Conservation (phyloP, 257 asterid genomes). For the Lithospermum erythrorhizon region DNA sequence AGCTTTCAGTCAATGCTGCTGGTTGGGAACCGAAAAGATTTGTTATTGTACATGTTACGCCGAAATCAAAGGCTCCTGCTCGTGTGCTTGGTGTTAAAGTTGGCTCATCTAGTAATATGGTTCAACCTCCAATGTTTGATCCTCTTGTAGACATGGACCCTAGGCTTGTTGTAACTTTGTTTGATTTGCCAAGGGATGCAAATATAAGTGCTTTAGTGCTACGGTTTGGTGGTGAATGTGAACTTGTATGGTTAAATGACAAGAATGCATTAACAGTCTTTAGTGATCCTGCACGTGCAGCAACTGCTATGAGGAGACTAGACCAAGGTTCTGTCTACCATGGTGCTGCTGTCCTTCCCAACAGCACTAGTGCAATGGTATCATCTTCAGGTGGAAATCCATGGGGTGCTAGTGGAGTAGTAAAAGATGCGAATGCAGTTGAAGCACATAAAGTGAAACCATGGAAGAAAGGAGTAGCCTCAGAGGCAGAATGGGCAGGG, state of each 20-base stretch:
- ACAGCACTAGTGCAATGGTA: constrained; percentile 26
- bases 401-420: constrained; percentile 40
- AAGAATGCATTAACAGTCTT: constrained; percentile 95
- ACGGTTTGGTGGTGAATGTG: constrained; percentile 97
- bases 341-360: constrained; percentile 64
- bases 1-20: constrained; percentile 70
- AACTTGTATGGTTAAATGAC: constrained; percentile 92
- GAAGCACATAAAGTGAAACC: constrained; percentile 45
- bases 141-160: constrained; percentile 93
- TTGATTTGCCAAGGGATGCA: constrained; percentile 89
- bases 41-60: constrained; percentile 60
- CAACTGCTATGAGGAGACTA: constrained; percentile 96
- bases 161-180: constrained; percentile 79
- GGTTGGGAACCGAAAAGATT: constrained; percentile 99
- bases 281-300: constrained; percentile 88
- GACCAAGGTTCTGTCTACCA: constrained; percentile 90
- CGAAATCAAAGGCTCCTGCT: constrained; percentile 74
- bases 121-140: constrained; percentile 65
- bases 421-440: constrained; percentile 31
- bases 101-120: constrained; percentile 31
- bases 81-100: constrained; percentile 71
- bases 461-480: constrained; percentile 73
- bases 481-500: constrained; percentile 38
- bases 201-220: constrained; percentile 86
- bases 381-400: constrained; percentile 29